Base-by-base conservation (phyloP, 139 green algal genomes). In the Klebsormidium nitens region DNA sequence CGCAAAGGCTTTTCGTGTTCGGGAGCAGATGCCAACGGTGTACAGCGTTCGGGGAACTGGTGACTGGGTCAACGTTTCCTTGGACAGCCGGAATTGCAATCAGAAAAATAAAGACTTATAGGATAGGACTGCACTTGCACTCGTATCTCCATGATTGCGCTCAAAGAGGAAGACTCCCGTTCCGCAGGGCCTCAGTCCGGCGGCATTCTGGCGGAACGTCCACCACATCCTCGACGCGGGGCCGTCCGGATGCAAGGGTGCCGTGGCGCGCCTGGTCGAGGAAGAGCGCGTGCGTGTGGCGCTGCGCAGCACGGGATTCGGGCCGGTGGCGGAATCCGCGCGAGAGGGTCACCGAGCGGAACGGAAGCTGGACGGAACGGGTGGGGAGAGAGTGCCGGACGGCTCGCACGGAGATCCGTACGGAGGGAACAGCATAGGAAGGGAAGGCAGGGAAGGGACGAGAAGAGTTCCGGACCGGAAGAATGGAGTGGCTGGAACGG, bases 101-200 rank as follows among this genome's bases (percentile, higher is more conserved):
- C n/a, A n/a, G n/a, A n/a, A n/a, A n/a, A n/a, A n/a, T n/a, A n/a
- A n/a, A n/a, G n/a, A n/a, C n/a, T n/a, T n/a, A n/a, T n/a, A n/a
- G n/a, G n/a, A n/a, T n/a, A n/a, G n/a, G n/a, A n/a, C n/a, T n/a
- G n/a, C n/a, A n/a, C n/a, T n/a, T n/a, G n/a, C n/a, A n/a, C n/a
- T n/a, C n/a, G n/a, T n/a, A n/a, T n/a, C n/a, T n/a, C n/a, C n/a
- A n/a, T n/a, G n/a, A n/a, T n/a, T n/a, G n/a, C n/a, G n/a, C n/a
- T n/a, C n/a, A n/a, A n/a, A n/a, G n/a, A n/a, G n/a, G n/a, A n/a
- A n/a, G n/a, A n/a, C n/a, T 14, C 42, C 42, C 42, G 11, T 14
- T 26, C 86, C 90, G 0, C 17, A 17, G 2, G 91, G 91, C 1
- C 84, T 97, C 3, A 93, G 81, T 0, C 87, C 91, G 0, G 57